Evolutionary conservation across 345 rosid genomes (phyloP), one percentile per base, ranked within the genome.

Genomic region (Iberis pinnata): DNA sequence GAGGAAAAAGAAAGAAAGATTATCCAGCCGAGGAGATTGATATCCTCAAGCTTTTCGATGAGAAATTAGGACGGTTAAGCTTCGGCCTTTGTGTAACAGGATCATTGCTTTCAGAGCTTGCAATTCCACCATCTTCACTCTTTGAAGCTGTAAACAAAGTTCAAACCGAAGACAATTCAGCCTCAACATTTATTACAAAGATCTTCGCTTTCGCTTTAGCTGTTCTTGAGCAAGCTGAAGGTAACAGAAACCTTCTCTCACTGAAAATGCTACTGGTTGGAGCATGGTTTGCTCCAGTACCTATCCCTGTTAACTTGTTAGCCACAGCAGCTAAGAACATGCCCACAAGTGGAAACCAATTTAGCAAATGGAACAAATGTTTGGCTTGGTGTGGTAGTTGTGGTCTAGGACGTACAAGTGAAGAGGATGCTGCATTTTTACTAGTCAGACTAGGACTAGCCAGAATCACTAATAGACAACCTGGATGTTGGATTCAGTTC

Each of bases 221-320:
- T 18, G 47, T 90, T n/a, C 60, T 90, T 57, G 84, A 82, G 47
- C 86, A 83, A 71, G 73, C 58, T 29, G 80, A 73, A 15, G 86
- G 78, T 40, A 76, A 76, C 61, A 75, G 76, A 73, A 82, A 78
- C 67, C 71, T 70, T 52, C 73, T 87, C 18, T 78, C 98, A 32
- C 65, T 72, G 16, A 75, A 77, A 76, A 90, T 86, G 92, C 79
- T 86, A 43, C 80, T 84, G 3, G 95, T 78, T 5, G 95, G 92
- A 33, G 86, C 85, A 67, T 90, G 96, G 95, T 78, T 90, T 65
- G 98, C 89, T 58, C 87, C 96, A 0, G 80, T 81, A 10, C 78
- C 95, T 0, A 69, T 86, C 38, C 57, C 88, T 0, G 82, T 67
- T 12, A 76, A 42, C 61, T 45, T 86, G 62, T 79, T 90, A 18